These are phyloP conservation scores for Aspergillus olivimuriae DNA, from an alignment of 495 filamentous ascomycete genomes.

Conservation along the genomic window DNA sequence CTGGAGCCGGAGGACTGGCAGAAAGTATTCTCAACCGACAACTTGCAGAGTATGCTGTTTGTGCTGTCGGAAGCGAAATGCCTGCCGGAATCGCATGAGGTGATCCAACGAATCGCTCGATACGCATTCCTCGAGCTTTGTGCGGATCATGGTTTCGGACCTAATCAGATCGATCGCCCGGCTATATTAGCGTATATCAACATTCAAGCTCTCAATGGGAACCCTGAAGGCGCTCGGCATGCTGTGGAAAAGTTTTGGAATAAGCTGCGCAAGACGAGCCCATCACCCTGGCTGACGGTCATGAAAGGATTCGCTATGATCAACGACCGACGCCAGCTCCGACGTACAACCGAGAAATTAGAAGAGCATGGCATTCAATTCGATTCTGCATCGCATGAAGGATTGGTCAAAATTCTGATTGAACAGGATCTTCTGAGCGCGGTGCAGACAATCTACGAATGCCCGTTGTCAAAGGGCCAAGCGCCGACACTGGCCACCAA, in stretches of 20 bases:
- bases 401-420: slow-evolving; percentile 30
- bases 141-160: slow-evolving; percentile 29
- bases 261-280: slow-evolving; percentile 22
- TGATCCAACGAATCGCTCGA: slow-evolving; percentile 45
- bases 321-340: slow-evolving; percentile 44
- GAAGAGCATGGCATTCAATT: slow-evolving; percentile 27
- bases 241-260: slow-evolving; percentile 40
- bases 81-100: slow-evolving; percentile 28
- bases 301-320: slow-evolving; percentile 62
- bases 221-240: slow-evolving; percentile 51
- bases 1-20: slow-evolving; percentile 31
- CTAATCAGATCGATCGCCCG: slow-evolving; percentile 27
- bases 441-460: slow-evolving; percentile 47
- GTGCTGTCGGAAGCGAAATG: slow-evolving; percentile 33
- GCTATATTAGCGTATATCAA: slow-evolving; percentile 47
- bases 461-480: slow-evolving; percentile 37
- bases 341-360: slow-evolving; percentile 19
- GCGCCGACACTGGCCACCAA: slow-evolving; percentile 42
- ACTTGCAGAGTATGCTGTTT: slow-evolving; percentile 41
- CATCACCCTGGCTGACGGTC: slow-evolving; percentile 52
- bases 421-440: slow-evolving; percentile 30
- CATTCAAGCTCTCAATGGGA: slow-evolving; percentile 52
- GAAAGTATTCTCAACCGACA: slow-evolving; percentile 41
- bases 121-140: slow-evolving; percentile 50
- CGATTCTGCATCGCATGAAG: slow-evolving; percentile 33